Evolutionary conservation across 257 asterid genomes (phyloP).

Genomic region (Ligustrum vulgare): DNA sequence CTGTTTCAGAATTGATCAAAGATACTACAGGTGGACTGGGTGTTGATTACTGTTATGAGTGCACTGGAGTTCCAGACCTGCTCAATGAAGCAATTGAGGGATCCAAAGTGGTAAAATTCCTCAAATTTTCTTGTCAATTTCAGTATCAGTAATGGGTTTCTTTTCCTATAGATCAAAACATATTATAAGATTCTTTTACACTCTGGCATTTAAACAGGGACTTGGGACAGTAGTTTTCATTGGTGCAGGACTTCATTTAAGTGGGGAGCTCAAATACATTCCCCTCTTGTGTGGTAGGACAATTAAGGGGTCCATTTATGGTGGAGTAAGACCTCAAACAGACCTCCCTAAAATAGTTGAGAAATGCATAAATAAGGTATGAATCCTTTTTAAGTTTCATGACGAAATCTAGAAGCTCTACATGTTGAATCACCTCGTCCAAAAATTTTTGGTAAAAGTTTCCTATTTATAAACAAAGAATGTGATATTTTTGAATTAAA

Average conservation of each 20-base stretch:
- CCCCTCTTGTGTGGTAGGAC: constrained; percentile 65
- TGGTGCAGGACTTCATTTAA: constrained; percentile 39
- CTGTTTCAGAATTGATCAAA: constrained; percentile 56
- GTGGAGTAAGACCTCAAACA: constrained; percentile 60
- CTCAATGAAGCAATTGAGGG: constrained; percentile 70
- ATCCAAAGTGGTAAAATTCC: constrained; percentile 55
- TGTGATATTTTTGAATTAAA: no score
- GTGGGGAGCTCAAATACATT: constrained; percentile 47
- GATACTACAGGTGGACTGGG: constrained; percentile 77
- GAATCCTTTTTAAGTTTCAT: background rate
- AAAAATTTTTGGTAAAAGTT: no score
- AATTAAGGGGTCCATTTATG: constrained; percentile 58
- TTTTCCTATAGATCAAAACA: background rate
- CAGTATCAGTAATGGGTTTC: background rate
- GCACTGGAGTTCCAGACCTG: constrained; percentile 62
- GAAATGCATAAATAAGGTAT: constrained; percentile 70
- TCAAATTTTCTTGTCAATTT: background rate
- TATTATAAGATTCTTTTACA: background rate
- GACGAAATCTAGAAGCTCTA: background rate
- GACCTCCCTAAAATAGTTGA: constrained; percentile 59
- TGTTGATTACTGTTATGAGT: constrained; percentile 64
- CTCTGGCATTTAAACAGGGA: constrained; percentile 31
- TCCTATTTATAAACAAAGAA: no score
- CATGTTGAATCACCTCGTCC: background rate
- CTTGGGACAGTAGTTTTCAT: constrained; percentile 43